Conservation (phyloP, 768 basidiomycete species). For the Holtermanniella nyarrowii region DNA sequence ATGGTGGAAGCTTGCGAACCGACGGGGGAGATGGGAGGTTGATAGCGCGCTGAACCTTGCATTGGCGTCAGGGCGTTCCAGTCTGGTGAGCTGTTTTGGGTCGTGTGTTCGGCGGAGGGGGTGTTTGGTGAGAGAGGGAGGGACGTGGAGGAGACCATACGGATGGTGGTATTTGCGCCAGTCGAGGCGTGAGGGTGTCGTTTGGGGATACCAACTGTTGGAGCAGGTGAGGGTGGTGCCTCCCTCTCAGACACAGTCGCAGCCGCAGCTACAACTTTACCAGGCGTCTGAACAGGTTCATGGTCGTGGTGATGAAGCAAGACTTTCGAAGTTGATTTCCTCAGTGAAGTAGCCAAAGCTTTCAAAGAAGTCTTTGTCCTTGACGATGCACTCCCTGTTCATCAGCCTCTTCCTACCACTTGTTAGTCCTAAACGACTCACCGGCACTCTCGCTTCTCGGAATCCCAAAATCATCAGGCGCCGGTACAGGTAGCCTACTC, state of each 20-base stretch:
- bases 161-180: slow-evolving; percentile 23
- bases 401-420: too few species aligned
- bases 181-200: slow-evolving; percentile 22
- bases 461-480: slow-evolving; percentile 2
- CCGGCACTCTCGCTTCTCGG: slow-evolving; percentile 19
- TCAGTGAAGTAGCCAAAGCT: slow-evolving; percentile 13
- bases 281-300: slow-evolving; percentile 14
- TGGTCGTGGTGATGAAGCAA: background rate
- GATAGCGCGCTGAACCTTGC: background rate
- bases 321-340: slow-evolving; percentile 9
- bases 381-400: background rate
- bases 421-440: too few species aligned
- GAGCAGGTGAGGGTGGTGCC: slow-evolving; percentile 31
- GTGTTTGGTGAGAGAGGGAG: slow-evolving; percentile 2
- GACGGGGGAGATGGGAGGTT: background rate
- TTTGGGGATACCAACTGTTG: slow-evolving; percentile 30
- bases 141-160: slow-evolving; percentile 22
- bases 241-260: too few species aligned
- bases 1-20: background rate
- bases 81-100: background rate
- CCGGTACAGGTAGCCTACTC: too few species aligned
- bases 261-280: slow-evolving; percentile 2
- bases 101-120: too few species aligned
- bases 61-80: background rate
- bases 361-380: slow-evolving; percentile 10